Evolutionary conservation across 106 monocot genomes (phyloP), one percentile per base, ranked within the genome.

Genomic region (Phalaenopsis aphrodite): DNA sequence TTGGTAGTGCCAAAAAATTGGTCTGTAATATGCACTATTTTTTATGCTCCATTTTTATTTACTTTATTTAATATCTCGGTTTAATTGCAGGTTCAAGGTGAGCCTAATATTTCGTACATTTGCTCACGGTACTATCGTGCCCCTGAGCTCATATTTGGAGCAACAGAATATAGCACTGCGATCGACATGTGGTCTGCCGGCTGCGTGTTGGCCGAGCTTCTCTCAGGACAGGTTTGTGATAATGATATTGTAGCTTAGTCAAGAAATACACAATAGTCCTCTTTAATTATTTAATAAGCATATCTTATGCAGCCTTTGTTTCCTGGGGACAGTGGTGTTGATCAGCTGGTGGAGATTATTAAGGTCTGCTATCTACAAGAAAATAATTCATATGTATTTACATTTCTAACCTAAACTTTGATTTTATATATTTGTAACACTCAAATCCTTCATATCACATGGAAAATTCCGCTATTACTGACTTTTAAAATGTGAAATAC

Each of bases 141-240:
- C 82, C 90, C 90, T 76, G 90, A 90, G 45, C 87, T 90, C n/a
- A 88, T 90, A 42, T 90, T 90, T 84, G 88, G 90, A 84, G 90
- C 90, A 64, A 90, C 88, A 16, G 84, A 86, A 71, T 90, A 90
- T 69, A 88, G 88, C 37, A 88, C 85, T n/a, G 84, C 88, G 77
- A 78, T 90, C 52, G 90, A 90, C 72, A 86, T 88, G 86, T 90
- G 90, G 90, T 90, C 90, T 74, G 86, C 74, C 82, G 90, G 90
- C 43, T 90, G 90, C 83, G 88, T 90, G 69, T 48, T 90, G 77
- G 88, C 85, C 1, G 90, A 90, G 72, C 84, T 90, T 75, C 77
- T 90, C 12, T 61, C 82, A 36, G 90, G 90, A 49, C 83, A 88
- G 88, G 90, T 88, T 82, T 11, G 47, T 30, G 76, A 65, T 36